Conservation (phyloP, 208 protist genomes). For the Endotrypanum monterogeii region DNA sequence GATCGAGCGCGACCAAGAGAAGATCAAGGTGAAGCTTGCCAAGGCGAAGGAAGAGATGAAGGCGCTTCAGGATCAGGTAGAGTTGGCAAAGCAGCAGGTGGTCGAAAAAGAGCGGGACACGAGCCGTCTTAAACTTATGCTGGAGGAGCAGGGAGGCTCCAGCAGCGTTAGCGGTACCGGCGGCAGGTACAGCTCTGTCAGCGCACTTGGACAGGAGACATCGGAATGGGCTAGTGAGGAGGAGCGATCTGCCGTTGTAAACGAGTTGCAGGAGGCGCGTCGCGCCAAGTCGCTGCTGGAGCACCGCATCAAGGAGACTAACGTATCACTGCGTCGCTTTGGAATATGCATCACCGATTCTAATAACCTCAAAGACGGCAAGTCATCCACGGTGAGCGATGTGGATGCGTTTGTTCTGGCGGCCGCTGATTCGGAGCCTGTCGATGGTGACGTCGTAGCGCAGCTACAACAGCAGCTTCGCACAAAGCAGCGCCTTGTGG, state of each 20-base stretch:
- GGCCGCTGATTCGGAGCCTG: conserved; percentile 59
- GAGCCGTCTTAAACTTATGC: conserved; percentile 75
- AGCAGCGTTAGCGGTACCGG: conserved; percentile 5
- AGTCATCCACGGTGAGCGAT: conserved; percentile 29
- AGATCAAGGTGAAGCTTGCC: conserved; percentile 86
- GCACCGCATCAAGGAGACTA: conserved; percentile 73
- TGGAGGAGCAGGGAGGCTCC: conserved; percentile 60
- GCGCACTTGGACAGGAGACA: conserved; percentile 1
- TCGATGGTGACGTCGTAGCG: conserved; percentile 76
- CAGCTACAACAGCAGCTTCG: conserved; percentile 89
- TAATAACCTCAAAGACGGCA: conserved; percentile 29
- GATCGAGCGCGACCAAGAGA: conserved; percentile 90
- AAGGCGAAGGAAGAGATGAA: conserved; percentile 85
- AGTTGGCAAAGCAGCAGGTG: conserved; percentile 45
- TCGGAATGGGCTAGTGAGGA: conserved; percentile 25
- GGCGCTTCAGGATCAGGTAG: conserved; percentile 73
- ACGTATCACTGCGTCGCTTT: conserved; percentile 81
- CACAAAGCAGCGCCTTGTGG: conserved; percentile 81
- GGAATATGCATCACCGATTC: conserved; percentile 76
- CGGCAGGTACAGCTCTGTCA: conserved; percentile 11
- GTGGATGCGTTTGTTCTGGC: conserved; percentile 66
- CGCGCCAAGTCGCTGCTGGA: conserved; percentile 57
- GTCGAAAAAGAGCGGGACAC: conserved; percentile 80
- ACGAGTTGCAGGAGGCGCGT: conserved; percentile 64
- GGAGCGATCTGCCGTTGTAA: conserved; percentile 35